Evolutionary conservation across 2,329 filamentous ascomycete genomes (phyloP).

Genomic region (Dothideomycetes sp.): DNA sequence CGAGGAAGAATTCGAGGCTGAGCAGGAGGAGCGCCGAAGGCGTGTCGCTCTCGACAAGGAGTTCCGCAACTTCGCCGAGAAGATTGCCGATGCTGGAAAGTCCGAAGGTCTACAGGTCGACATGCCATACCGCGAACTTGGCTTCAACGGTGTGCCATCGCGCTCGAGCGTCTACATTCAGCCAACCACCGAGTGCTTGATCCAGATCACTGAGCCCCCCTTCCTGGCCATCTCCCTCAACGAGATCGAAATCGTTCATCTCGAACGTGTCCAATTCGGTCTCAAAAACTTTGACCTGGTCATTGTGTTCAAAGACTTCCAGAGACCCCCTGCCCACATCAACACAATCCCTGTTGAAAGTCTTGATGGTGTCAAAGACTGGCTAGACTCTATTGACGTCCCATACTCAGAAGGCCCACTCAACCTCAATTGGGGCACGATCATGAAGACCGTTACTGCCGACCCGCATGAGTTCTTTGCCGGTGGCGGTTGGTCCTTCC

Average conservation of each 20-base stretch:
- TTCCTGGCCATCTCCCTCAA: constrained; percentile 93
- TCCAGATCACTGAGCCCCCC: constrained; percentile 91
- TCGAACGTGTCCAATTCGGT: constrained; percentile 91
- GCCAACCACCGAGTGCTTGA: constrained; percentile 90
- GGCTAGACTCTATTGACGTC: constrained; percentile 92
- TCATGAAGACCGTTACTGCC: constrained; percentile 96
- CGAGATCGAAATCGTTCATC: constrained; percentile 90
- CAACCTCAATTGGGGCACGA: constrained; percentile 97
- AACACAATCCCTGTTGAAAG: constrained; percentile 97
- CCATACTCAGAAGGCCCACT: constrained; percentile 88
- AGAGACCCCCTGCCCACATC: constrained; percentile 80
- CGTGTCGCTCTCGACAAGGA: constrained; percentile 87
- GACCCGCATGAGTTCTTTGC: constrained; percentile 92
- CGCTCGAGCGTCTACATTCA: constrained; percentile 92
- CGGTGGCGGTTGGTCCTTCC: constrained; percentile 91
- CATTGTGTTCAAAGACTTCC: constrained; percentile 96
- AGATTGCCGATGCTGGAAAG: constrained; percentile 90
- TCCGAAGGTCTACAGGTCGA: constrained; percentile 87
- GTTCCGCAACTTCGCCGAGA: constrained; percentile 93
- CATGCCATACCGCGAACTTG: constrained; percentile 91
- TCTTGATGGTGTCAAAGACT: constrained; percentile 92
- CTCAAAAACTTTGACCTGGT: constrained; percentile 99
- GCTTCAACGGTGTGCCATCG: constrained; percentile 93
- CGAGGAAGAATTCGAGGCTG: constrained; percentile 96
- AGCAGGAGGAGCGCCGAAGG: constrained; percentile 89